Evolutionary conservation across 768 basidiomycete genomes (phyloP).

Genomic region (Leccinum variicolor): DNA sequence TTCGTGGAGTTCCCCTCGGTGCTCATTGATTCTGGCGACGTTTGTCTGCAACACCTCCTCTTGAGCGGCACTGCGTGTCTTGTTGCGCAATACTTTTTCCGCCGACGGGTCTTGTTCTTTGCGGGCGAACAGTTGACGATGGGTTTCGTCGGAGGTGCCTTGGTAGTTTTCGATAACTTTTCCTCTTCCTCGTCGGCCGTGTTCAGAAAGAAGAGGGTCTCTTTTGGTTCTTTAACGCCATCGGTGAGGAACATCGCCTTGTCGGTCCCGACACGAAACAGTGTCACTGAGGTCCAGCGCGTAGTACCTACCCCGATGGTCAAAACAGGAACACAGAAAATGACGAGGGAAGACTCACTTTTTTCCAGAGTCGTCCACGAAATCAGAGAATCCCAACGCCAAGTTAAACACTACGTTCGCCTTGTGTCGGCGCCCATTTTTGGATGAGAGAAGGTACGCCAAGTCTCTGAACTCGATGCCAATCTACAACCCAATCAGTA

Average conservation of each 20-base stretch:
- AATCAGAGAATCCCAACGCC: conserved; percentile 78
- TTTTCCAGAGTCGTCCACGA: conserved; percentile 72
- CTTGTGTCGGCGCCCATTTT: conserved; percentile 69
- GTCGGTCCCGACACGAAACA: conserved; percentile 66
- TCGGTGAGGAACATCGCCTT: conserved; percentile 73
- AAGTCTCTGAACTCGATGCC: conserved; percentile 93
- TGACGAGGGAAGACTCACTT: conserved; percentile 46
- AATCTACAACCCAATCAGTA: conserved; percentile 50
- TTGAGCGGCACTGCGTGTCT: too few species aligned
- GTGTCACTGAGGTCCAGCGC: conserved; percentile 88
- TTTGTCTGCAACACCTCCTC: too few species aligned
- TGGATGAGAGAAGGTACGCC: conserved; percentile 74
- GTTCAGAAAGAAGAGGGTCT: conserved; percentile 83
- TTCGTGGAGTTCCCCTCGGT: too few species aligned
- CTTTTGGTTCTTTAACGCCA: conserved; percentile 78
- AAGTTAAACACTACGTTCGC: conserved; percentile 85
- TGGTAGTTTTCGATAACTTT: too few species aligned
- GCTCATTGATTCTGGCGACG: too few species aligned
- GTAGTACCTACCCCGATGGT: conserved; percentile 55
- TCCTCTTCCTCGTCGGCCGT: conserved; percentile 56
- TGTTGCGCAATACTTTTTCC: too few species aligned
- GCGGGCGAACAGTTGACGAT: too few species aligned
- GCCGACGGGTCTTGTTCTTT: too few species aligned
- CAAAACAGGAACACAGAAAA: not conserved
- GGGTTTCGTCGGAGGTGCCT: too few species aligned